Base-by-base conservation (phyloP, 1,284 basidiomycete genomes). In the Tetrapyrgos nigripes region DNA sequence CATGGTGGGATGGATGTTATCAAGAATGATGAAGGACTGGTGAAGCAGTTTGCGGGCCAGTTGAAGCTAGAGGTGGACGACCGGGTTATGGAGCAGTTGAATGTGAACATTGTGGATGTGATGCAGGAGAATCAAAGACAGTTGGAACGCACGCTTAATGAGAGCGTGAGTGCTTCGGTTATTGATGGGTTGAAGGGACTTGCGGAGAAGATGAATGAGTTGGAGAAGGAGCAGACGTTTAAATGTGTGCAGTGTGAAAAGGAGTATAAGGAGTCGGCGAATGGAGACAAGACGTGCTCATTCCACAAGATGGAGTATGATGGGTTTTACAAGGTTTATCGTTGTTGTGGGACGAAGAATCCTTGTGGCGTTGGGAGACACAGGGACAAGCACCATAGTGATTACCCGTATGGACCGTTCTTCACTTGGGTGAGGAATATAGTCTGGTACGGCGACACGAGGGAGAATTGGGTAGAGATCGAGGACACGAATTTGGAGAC, bases 191-290 rank as follows among this genome's bases (percentile, higher is more conserved):
- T 77, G 49, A 75, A 73, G 59, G 68, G 63, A 10, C 60, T 77
- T 19, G 73, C 70, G 3, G 64, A 70, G 21, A 67, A 74, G 50
- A 64, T 75, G 55, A 65, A 64, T 35, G 66, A 70, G 6, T 62
- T 65, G 2, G 74, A 77, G 53, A 68, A 69, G 27, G 73, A 77
- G 58, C 75, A 76, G 51, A 68, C 66, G 19, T 73, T 76, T 57
- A 64, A 59, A 1, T 78, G 76, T 56, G 66, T 78, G 2, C 75
- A 77, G 55, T 78, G 76, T 64, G 70, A 75, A 23, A 69, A 69
- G 49, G 66, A 69, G 21, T 77, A 71, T 48, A 70, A 68, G 4
- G 64, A 69, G 27, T 73, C 71, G 3, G 70, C 68, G 6, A 76
- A 75, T 53, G 72, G 72, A 9, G 68, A 74, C 26, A 72, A 70